Base-by-base conservation (phyloP, 164 flowering plant species). In the Euptelea pleiosperma region DNA sequence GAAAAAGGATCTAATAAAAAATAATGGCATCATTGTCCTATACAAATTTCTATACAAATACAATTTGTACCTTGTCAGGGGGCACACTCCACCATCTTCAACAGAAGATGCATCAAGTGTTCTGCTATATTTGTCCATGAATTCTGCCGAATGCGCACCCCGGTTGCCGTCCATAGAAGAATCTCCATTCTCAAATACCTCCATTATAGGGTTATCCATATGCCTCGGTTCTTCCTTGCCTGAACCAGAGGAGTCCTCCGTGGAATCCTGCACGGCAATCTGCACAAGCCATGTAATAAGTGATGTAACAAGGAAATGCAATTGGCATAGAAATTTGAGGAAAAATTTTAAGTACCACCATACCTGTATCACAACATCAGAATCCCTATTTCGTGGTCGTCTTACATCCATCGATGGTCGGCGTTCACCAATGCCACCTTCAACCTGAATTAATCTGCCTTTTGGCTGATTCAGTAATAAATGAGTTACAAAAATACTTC, bases 331-430 rank as follows among this genome's bases (percentile, higher is more conserved):
- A 37, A 31, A 1, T 11, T 55, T 11, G 12, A 9, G 10, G 45
- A 41, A 22, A n/a, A 39, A 8, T 58, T 39, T 3, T 18, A 34
- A 15, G 22, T 15, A 48, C 30, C 26, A 34, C 8, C 33, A 7
- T 19, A 82, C 87, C 82, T 82, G 76, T 74, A 86, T 83, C 48
- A 86, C 85, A 63, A 77, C 92, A 77, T 79, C 87, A 39, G 82
- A 68, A 73, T 83, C 85, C 62, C 70, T 60, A 67, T 33, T 40
- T 54, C 71, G 61, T 22, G 77, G 72, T 36, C 68, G 75, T 61
- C 74, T 71, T 30, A 73, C 28, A 64, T 74, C 80, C 71, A 73
- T 73, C 25, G 87, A 74, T 48, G 86, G 74, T 56, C 30, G 74
- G 5, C 84, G 81, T 53, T 86, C 89, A 60, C 62, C 55, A 44